Conservation (phyloP, 1,139 yeast genomes). For the Dujonia santamariae region DNA sequence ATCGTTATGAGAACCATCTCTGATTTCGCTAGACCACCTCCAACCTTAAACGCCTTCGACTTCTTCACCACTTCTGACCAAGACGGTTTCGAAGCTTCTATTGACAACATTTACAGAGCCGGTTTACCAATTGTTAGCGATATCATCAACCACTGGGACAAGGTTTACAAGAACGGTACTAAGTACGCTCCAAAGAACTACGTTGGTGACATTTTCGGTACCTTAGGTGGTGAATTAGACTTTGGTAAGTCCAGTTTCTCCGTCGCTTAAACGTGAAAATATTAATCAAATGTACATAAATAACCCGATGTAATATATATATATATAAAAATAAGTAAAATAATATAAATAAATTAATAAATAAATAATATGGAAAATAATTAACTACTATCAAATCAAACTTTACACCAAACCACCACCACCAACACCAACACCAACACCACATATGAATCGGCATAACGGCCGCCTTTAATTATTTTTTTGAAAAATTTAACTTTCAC, state of each 20-base stretch:
- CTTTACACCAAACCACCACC: too few species aligned
- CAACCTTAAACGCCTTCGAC: conserved; percentile 41
- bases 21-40: conserved; percentile 59
- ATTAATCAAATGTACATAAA: too few species aligned
- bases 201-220: conserved; percentile 57
- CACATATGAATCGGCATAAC: too few species aligned
- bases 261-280: conserved; percentile 17
- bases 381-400: too few species aligned
- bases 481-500: too few species aligned
- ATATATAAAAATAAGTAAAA: too few species aligned
- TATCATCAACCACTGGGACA: conserved; percentile 51
- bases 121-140: conserved; percentile 56
- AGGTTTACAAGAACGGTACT: conserved; percentile 35
- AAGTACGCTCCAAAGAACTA: conserved; percentile 50
- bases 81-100: conserved; percentile 52
- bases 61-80: conserved; percentile 50
- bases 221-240: conserved; percentile 40
- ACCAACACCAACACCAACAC: too few species aligned
- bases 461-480: too few species aligned
- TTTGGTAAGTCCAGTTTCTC: conserved; percentile 22
- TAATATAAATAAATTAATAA: too few species aligned
- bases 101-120: conserved; percentile 52
- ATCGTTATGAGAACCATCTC: conserved; percentile 63
- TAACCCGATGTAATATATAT: too few species aligned
- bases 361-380: too few species aligned